Conservation (phyloP, 2,329 filamentous ascomycete species). For the Beauveria sp. region DNA sequence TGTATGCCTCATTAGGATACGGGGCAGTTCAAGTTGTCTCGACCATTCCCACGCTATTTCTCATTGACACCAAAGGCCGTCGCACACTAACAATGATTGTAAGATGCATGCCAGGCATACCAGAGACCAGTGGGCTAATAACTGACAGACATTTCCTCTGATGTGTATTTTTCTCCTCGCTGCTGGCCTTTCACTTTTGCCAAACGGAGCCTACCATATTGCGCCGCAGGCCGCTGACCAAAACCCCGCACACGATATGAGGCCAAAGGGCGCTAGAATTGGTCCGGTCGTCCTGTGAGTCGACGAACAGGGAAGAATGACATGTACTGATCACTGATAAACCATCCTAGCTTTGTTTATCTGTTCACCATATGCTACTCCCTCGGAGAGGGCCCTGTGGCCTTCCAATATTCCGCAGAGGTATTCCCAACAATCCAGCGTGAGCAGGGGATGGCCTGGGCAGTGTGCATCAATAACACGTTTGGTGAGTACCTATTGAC, state of each 20-base stretch:
- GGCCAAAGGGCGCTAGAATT: constrained; percentile 14
- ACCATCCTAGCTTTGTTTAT: constrained; percentile 19
- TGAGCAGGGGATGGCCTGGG: constrained; percentile 60
- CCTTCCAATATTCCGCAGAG: constrained; percentile 57
- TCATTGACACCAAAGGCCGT: constrained; percentile 23
- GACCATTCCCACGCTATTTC: constrained; percentile 23
- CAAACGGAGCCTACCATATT: constrained; percentile 12
- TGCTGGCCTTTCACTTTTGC: constrained; percentile 18
- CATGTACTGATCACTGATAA: not conserved
- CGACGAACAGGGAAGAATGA: not conserved
- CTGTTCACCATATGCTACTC: constrained; percentile 22
- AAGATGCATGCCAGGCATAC: constrained; percentile 3
- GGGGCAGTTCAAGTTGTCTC: constrained; percentile 38
- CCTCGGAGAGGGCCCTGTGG: constrained; percentile 52
- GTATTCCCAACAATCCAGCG: constrained; percentile 60
- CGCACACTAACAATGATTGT: constrained; percentile 19
- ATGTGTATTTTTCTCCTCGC: constrained; percentile 22
- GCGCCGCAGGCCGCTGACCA: constrained; percentile 12
- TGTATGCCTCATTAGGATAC: constrained; percentile 34
- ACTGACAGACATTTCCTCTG: constrained; percentile 18
- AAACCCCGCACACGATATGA: constrained; percentile 11
- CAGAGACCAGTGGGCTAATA: constrained; percentile 5
- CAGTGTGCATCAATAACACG: constrained; percentile 34
- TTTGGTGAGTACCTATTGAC: constrained; percentile 15
- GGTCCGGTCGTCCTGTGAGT: constrained; percentile 16